phyloP scores from a whole-genome alignment of 1,284 basidiomycete genomes.

The Cutaneotrichosporon arboriforme region DNA sequence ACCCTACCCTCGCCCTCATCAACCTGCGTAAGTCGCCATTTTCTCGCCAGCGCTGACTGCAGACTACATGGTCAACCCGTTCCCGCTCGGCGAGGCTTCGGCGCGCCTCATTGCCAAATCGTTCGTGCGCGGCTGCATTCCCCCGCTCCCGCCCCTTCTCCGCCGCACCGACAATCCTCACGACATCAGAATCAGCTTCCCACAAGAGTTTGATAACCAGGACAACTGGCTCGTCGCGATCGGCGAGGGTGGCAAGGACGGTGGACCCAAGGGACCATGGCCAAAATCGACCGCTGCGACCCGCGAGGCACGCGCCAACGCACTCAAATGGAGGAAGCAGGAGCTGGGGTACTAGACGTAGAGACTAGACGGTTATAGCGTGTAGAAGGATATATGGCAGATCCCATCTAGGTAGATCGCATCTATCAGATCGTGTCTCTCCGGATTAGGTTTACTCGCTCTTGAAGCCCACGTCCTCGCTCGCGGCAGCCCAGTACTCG shows the following conservation, averaged over 20 bases:
- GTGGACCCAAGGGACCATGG: constrained; percentile 11
- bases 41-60: not conserved
- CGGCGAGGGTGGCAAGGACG: constrained; percentile 20
- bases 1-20: constrained; percentile 45
- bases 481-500: constrained; percentile 29
- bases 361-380: not conserved
- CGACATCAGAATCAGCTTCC: constrained; percentile 17
- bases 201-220: constrained; percentile 23
- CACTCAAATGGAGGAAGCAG: constrained; percentile 9
- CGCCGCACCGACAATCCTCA: constrained; percentile 9
- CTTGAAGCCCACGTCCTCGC: constrained; percentile 11
- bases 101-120: constrained; percentile 35
- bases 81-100: constrained; percentile 49
- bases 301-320: constrained; percentile 11
- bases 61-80: constrained; percentile 48
- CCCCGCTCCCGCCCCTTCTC: constrained; percentile 20
- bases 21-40: constrained; percentile 31
- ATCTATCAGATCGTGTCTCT: not conserved
- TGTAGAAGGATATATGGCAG: no score
- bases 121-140: constrained; percentile 11
- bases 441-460: not conserved
- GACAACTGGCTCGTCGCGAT: constrained; percentile 24
- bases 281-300: constrained; percentile 1
- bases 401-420: not conserved
- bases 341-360: constrained; percentile 14